Base-by-base conservation (phyloP, 139 green algal genomes). In the Tetraselmis striata region DNA sequence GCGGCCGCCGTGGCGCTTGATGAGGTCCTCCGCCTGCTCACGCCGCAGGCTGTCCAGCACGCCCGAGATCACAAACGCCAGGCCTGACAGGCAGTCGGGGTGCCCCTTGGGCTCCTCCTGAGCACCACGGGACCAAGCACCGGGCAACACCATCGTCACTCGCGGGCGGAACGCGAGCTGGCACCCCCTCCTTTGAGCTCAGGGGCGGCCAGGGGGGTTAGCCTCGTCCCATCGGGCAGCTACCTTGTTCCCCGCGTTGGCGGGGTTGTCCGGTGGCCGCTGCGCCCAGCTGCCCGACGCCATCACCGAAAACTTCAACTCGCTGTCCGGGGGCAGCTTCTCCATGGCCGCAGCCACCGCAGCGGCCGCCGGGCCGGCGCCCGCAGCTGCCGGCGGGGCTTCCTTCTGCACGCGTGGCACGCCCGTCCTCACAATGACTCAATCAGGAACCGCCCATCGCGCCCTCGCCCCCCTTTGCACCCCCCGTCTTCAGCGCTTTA, bases 61-160 rank as follows among this genome's bases (percentile, higher is more conserved):
- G 0, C 95, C 95, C 0, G 84, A 94, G 79, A 99, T 90, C 78
- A 98, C 96, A 91, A 99, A 98, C 5, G 93, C 97, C 78, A 94
- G 88, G 75, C 91, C 93, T 0, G 85, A 89, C 28, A 99, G 89
- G 83, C 89, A 94, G 79, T 98, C 93, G 28, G 95, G 92, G 81
- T 97, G 93, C 23, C 95, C 96, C 28, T 79, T 58, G 0, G 95
- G 95, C 1, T 82, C 29, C 22, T 86, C 83, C 91, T 96, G 88
- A 29, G 28, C 1, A 32, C 32, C 76, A 77, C 22, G 31, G 29
- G 2, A n/a, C n/a, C n/a, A n/a, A n/a, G n/a, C n/a, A n/a, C n/a
- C n/a, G n/a, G n/a, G n/a, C n/a, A n/a, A n/a, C n/a, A n/a, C n/a
- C n/a, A n/a, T n/a, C n/a, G n/a, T n/a, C n/a, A 28, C 18, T 23